These are phyloP conservation scores for Sphagnum fallax DNA, from an alignment of 228 moss, liverwort and hornwort genomes.

Conservation along the genomic window DNA sequence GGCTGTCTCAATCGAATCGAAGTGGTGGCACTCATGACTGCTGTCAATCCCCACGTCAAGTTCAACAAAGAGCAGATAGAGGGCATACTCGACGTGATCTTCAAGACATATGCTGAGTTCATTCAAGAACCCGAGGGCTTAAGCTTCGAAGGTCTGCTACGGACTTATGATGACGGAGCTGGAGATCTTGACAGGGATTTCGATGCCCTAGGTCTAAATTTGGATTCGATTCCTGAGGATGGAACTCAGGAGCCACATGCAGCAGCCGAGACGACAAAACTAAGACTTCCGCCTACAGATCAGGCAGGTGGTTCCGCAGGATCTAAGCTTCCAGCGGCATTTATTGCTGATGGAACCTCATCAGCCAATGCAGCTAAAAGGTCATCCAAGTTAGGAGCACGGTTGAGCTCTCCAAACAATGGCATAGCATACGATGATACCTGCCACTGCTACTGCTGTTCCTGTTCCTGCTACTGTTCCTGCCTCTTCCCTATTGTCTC, in stretches of 20 bases:
- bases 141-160: slow-evolving; percentile 79
- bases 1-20: slow-evolving; percentile 81
- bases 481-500: too few species aligned
- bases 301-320: background rate
- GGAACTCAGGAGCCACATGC: too few species aligned
- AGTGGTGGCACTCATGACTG: slow-evolving; percentile 85
- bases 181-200: slow-evolving; percentile 97
- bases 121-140: slow-evolving; percentile 76
- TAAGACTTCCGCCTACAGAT: too few species aligned
- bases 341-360: too few species aligned
- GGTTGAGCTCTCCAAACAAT: slow-evolving; percentile 74
- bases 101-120: slow-evolving; percentile 80
- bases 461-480: too few species aligned
- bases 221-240: slow-evolving; percentile 6
- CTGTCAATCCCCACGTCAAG: slow-evolving; percentile 92
- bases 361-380: slow-evolving; percentile 42
- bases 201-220: slow-evolving; percentile 66
- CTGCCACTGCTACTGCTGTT: slow-evolving; percentile 24
- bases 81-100: slow-evolving; percentile 91
- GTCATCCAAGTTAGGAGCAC: slow-evolving; percentile 64
- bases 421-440: slow-evolving; percentile 85
- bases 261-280: too few species aligned
- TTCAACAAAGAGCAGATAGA: slow-evolving; percentile 89
- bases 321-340: background rate
- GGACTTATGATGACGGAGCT: slow-evolving; percentile 91